phyloP scores from a whole-genome alignment of 2,329 filamentous ascomycete species.

The Pseudogymnoascus sp. region DNA sequence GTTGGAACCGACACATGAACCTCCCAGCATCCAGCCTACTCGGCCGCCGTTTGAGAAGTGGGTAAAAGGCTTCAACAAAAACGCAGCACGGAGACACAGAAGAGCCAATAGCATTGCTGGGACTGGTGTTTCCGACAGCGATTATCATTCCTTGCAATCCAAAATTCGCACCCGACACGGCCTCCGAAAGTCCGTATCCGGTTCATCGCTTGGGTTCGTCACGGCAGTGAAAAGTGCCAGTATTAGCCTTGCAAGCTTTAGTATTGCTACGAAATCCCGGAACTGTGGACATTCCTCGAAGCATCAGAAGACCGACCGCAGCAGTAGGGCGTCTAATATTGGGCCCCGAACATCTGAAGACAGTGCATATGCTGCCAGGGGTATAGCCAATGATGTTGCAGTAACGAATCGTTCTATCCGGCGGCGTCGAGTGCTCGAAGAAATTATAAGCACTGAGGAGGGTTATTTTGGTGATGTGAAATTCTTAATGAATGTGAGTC shows the following conservation, averaged over 20 bases:
- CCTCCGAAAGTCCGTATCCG: slow-evolving; percentile 58
- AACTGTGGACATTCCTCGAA: slow-evolving; percentile 46
- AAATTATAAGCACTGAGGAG: slow-evolving; percentile 80
- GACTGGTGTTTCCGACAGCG: slow-evolving; percentile 34
- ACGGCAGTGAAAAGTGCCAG: slow-evolving; percentile 77
- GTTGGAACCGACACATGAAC: slow-evolving; percentile 14
- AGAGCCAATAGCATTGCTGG: slow-evolving; percentile 31
- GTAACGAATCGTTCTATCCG: slow-evolving; percentile 68
- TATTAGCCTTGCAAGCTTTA: slow-evolving; percentile 68
- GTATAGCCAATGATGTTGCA: slow-evolving; percentile 54
- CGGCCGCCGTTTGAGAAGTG: slow-evolving; percentile 60
- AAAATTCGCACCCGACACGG: slow-evolving; percentile 25
- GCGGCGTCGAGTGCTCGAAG: slow-evolving; percentile 73
- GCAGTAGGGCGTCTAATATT: slow-evolving; percentile 55
- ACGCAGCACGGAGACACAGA: slow-evolving; percentile 41
- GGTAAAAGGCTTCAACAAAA: slow-evolving; percentile 63
- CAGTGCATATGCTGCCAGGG: slow-evolving; percentile 55
- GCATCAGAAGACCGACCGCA: slow-evolving; percentile 55
- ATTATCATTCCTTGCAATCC: slow-evolving; percentile 21
- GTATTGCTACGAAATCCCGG: slow-evolving; percentile 57
- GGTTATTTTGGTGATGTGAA: slow-evolving; percentile 83
- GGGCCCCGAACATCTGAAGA: slow-evolving; percentile 59
- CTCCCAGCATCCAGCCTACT: not conserved
- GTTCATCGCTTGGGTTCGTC: slow-evolving; percentile 73
- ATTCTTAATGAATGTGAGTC: slow-evolving; percentile 73